Conservation (phyloP, 371 early-diverging fungal genomes). For the Rhizopus delemar region DNA sequence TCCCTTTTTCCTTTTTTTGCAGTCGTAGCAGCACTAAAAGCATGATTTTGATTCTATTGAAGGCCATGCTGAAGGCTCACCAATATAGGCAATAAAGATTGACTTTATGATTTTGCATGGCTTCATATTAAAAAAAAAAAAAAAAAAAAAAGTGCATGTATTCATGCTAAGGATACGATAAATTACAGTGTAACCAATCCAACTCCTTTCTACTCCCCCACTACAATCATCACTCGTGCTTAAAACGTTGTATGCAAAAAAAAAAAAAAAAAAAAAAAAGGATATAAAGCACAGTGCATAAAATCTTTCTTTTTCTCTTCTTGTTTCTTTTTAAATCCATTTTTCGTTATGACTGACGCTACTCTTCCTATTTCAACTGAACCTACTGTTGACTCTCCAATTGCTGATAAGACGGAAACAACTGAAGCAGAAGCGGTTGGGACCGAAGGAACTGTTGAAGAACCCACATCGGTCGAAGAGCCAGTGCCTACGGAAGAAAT, state of each 20-base stretch:
- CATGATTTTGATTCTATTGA: not conserved
- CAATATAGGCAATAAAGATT: conserved; percentile 12
- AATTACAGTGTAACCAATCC: conserved; percentile 9
- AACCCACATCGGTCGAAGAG: not conserved
- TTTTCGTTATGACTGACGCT: conserved; percentile 7
- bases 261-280: conserved; percentile 14
- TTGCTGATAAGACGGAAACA: not conserved
- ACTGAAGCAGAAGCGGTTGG: not conserved
- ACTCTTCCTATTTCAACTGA: conserved; percentile 14
- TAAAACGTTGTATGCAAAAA: conserved; percentile 5
- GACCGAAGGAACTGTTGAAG: conserved; percentile 2
- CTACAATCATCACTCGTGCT: conserved; percentile 14
- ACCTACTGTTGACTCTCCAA: conserved; percentile 6
- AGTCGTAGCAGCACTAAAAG: too few species aligned
- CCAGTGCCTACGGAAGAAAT: conserved; percentile 2
- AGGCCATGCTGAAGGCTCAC: conserved; percentile 11
- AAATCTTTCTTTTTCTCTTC: conserved; percentile 9
- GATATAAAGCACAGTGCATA: conserved; percentile 9
- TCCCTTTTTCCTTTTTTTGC: too few species aligned
- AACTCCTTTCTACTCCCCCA: conserved; percentile 7
- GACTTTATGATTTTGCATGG: conserved; percentile 3
- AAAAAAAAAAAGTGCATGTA: not conserved
- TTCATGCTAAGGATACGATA: conserved; percentile 18
- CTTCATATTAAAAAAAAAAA: not conserved
- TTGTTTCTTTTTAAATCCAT: conserved; percentile 6